Conservation (phyloP, 208 protist species). For the Wallacemonas collosoma region DNA sequence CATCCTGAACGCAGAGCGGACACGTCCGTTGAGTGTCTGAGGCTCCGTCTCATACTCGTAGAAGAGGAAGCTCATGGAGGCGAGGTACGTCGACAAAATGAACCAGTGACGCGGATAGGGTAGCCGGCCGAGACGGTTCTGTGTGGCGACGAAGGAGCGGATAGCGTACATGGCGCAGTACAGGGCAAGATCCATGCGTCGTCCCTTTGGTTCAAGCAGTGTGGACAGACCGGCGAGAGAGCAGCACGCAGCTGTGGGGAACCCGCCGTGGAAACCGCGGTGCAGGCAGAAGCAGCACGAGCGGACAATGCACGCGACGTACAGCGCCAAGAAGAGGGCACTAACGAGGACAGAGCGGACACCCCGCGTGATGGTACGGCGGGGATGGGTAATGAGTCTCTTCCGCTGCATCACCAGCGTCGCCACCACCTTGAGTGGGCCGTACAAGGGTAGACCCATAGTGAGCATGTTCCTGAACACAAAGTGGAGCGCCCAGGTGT, state of each 20-base stretch:
- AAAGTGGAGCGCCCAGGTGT: constrained; percentile 57
- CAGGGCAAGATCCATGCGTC: constrained; percentile 81
- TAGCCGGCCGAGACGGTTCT: constrained; percentile 70
- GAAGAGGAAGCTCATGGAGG: constrained; percentile 74
- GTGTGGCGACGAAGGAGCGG: constrained; percentile 77
- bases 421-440: constrained; percentile 65
- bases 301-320: constrained; percentile 64
- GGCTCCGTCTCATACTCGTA: constrained; percentile 85
- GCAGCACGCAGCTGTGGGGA: constrained; percentile 46
- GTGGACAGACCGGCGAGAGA: constrained; percentile 64
- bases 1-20: constrained; percentile 52
- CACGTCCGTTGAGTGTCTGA: constrained; percentile 50
- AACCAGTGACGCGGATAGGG: constrained; percentile 77
- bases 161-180: constrained; percentile 84
- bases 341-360: constrained; percentile 66
- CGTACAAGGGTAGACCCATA: constrained; percentile 80
- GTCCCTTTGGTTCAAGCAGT: constrained; percentile 81
- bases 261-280: constrained; percentile 50
- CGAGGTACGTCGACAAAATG: constrained; percentile 72
- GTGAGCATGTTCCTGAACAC: constrained; percentile 60
- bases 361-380: constrained; percentile 40
- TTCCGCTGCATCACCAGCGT: constrained; percentile 64
- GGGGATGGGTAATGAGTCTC: constrained; percentile 47
- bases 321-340: constrained; percentile 78
- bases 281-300: constrained; percentile 64